Evolutionary conservation across 2,329 filamentous ascomycete species (phyloP).

Genomic region (Fusarium coffeatum): DNA sequence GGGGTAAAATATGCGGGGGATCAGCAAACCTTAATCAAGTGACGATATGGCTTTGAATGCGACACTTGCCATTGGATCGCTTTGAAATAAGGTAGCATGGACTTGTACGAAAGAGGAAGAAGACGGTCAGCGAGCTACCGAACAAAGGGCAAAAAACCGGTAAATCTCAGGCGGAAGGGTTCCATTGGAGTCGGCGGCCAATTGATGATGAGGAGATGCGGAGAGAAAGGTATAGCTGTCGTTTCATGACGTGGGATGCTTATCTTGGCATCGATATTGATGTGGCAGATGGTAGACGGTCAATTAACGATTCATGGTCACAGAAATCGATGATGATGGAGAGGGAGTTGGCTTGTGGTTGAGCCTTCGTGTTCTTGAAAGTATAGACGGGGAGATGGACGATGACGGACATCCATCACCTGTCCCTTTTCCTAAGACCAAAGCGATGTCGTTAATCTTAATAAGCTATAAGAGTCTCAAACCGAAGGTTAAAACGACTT

Average conservation of each 20-base stretch:
- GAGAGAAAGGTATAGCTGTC: background rate
- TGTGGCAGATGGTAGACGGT: background rate
- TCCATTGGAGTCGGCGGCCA: background rate
- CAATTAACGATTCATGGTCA: background rate
- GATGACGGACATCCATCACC: background rate
- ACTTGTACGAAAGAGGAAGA: slow-evolving; percentile 7
- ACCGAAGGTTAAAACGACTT: background rate
- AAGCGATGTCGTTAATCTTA: background rate
- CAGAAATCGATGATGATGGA: no score
- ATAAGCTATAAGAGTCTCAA: background rate
- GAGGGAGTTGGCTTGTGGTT: background rate
- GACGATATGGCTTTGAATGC: background rate
- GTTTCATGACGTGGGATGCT: background rate
- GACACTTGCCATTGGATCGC: background rate
- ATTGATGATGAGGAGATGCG: background rate
- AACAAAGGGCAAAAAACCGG: background rate
- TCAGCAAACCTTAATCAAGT: slow-evolving; percentile 6
- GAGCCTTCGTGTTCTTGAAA: background rate
- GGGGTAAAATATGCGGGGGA: slow-evolving; percentile 30
- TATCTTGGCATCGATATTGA: background rate
- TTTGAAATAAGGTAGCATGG: background rate
- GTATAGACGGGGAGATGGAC: background rate
- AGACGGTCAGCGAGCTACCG: background rate
- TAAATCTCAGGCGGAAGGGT: background rate
- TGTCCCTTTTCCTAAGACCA: background rate